Conservation (phyloP, 306 rosid species). For the Morella rubra region DNA sequence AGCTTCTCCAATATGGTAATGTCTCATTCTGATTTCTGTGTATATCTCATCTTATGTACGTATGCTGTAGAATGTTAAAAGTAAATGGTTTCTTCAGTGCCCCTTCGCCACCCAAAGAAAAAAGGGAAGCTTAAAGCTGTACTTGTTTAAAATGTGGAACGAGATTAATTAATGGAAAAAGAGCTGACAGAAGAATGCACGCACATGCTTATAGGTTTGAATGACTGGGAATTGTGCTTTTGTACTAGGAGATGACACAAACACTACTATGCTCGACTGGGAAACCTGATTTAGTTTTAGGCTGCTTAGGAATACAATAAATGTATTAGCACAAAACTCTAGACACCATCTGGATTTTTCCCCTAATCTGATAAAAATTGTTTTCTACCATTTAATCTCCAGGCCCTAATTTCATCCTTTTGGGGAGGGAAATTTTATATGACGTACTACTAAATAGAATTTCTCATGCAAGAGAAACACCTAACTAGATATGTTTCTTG, state of each 20-base stretch:
- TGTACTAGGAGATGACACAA: neutral
- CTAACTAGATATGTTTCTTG: neutral
- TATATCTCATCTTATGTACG: neutral
- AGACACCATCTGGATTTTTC: neutral
- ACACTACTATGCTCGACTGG: neutral
- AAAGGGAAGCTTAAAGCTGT: neutral
- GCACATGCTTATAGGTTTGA: neutral
- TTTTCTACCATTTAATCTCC: neutral
- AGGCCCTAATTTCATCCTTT: neutral
- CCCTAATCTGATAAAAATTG: neutral
- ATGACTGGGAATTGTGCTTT: neutral
- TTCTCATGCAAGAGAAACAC: too few relatives aligned
- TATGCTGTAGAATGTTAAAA: neutral
- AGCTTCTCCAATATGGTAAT: conserved; percentile 58
- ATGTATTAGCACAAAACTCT: neutral
- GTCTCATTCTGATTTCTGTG: neutral
- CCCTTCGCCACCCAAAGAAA: neutral
- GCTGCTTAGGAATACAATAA: neutral
- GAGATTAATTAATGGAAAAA: neutral
- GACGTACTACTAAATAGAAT: too few relatives aligned
- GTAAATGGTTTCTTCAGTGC: neutral
- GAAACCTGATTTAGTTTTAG: neutral
- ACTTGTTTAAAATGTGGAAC: neutral
- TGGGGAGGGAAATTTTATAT: too few relatives aligned
- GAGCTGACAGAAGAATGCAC: too few relatives aligned